Base-by-base conservation (phyloP, 2,329 filamentous ascomycete species). In the Dryadomyces quercus-mongolicae region DNA sequence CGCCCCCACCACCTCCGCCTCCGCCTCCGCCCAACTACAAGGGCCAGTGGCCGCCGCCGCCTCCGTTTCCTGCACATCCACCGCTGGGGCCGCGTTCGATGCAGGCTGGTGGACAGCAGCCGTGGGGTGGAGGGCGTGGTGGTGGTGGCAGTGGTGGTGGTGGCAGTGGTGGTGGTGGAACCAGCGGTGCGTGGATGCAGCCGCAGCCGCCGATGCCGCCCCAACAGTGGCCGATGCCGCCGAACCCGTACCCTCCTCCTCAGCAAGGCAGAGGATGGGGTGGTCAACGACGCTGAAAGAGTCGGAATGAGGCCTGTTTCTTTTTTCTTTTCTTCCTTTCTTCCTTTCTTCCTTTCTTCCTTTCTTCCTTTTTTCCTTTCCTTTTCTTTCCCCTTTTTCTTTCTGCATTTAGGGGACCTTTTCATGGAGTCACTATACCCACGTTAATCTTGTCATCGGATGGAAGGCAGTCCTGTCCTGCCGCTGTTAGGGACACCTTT, bases 1-100 rank as follows among this genome's bases (percentile, higher is more conserved):
- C 38, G 3, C 20, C 42, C 22, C 4, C 42, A 6, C 53, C 53
- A 5, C 52, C 48, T 5, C 43, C 44, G n/a, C 43, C 45, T 20
- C 47, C 46, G 18, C 52, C 56, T 12, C 57, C 58, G 9, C 51
- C 54, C 15, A 49, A 54, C 50, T 59, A 55, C 43, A 52, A 56
- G 5, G 58, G 58, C 2, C 55, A 20, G 15, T 59, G 58, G 58
- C 58, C 58, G 3, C 58, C 53, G 16, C 54, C 53, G 4, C 31
- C 54, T 6, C 58, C 58, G 1, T 48, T 38, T 12, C 51, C 43
- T 16, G 49, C 47, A 10, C 18, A 18, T 7, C 51, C 54, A n/a
- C 25, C 46, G 7, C 51, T 22, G 25, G 9, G 43, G 22, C 47
- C 46, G 13, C 36, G 36, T 4, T 40, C 36, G 36, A 40, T 40